Conservation (phyloP, 2,329 filamentous ascomycete species). For the Cladophialophora chaetospira region DNA sequence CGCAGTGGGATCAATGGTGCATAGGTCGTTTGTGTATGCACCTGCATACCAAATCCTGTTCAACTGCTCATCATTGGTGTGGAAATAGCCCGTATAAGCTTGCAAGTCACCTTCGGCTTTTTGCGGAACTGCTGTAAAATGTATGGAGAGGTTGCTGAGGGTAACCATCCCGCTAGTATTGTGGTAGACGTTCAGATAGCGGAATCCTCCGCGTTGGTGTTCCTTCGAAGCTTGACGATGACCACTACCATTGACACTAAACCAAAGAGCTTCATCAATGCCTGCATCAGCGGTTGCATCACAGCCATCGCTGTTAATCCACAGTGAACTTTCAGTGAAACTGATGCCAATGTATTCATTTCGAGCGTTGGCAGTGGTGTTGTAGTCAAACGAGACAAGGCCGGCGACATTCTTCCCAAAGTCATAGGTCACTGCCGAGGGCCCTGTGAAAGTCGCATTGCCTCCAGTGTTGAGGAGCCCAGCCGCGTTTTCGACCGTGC, state of each 20-base stretch:
- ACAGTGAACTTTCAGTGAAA: too few species aligned
- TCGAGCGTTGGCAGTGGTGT: too few species aligned
- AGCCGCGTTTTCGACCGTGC: too few species aligned
- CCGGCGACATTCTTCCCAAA: too few species aligned
- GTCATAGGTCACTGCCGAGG: too few species aligned
- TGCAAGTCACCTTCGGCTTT: constrained; percentile 43
- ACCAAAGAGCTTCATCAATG: constrained; percentile 54
- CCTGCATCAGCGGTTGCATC: too few species aligned
- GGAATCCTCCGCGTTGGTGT: constrained; percentile 49
- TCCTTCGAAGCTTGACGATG: constrained; percentile 45
- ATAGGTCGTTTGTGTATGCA: constrained; percentile 50
- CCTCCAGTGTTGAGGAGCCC: too few species aligned
- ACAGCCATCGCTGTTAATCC: too few species aligned
- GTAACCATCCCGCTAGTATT: constrained; percentile 47
- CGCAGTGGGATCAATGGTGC: constrained; percentile 36
- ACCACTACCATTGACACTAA: constrained; percentile 42
- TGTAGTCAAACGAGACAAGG: too few species aligned
- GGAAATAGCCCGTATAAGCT: constrained; percentile 55
- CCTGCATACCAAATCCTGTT: constrained; percentile 61
- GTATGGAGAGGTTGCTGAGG: constrained; percentile 40
- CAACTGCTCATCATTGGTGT: constrained; percentile 52
- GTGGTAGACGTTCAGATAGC: constrained; percentile 49
- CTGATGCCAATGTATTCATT: too few species aligned
- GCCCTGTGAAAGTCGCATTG: too few species aligned
- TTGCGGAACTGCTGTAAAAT: constrained; percentile 45